A percentile compares a stretch with the other conserved stretches of the same genome.
These are phyloP conservation scores for Leccinum disarticulatum DNA, from an alignment of 768 basidiomycete genomes.

Conservation along the genomic window DNA sequence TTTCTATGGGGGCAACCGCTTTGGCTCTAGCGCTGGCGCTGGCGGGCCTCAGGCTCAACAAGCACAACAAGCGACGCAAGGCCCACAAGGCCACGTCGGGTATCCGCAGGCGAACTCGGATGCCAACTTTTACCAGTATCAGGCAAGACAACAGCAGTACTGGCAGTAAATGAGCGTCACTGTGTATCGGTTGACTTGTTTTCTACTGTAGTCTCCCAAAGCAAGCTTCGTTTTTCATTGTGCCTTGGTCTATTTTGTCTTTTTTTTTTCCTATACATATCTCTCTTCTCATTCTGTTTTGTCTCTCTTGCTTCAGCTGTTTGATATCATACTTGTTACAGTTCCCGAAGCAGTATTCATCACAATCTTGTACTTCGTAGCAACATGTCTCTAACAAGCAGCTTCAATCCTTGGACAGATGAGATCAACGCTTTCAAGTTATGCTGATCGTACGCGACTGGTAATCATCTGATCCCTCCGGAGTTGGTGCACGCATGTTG, in stretches of 20 bases:
- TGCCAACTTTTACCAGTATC: conserved; percentile 71
- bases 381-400: conserved; percentile 24
- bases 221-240: conserved; percentile 6
- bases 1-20: conserved; percentile 47
- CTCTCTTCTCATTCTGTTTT: conserved; percentile 6
- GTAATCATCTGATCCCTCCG: not conserved
- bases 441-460: too few species aligned
- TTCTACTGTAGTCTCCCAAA: conserved; percentile 2
- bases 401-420: conserved; percentile 3
- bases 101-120: conserved; percentile 59
- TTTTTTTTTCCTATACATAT: conserved; percentile 4
- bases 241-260: conserved; percentile 5
- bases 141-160: conserved; percentile 61
- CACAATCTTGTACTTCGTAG: conserved; percentile 29
- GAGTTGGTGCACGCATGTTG: not conserved
- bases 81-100: conserved; percentile 43
- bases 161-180: conserved; percentile 37
- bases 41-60: conserved; percentile 52
- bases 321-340: conserved; percentile 29
- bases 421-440: not conserved
- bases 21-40: conserved; percentile 42
- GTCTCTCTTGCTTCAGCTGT: conserved; percentile 29
- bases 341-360: conserved; percentile 26
- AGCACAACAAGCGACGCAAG: conserved; percentile 35
- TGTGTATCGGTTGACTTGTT: not conserved